phyloP scores from a whole-genome alignment of 495 filamentous ascomycete genomes.

The Penicillium canariense region DNA sequence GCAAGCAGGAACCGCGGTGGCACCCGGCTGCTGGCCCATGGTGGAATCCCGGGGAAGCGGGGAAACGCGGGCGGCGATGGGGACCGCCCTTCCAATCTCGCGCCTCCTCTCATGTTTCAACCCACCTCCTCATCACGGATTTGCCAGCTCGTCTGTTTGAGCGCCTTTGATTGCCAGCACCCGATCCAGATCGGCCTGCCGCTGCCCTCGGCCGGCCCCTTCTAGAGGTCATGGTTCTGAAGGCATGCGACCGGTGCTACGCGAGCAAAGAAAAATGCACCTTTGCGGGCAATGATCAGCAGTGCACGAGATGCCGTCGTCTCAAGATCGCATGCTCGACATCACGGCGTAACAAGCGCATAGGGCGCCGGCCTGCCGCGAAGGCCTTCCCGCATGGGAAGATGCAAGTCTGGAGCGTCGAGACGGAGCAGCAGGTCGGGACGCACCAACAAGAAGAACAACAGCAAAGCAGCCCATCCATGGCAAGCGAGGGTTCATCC shows the following conservation, averaged over 20 bases:
- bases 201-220: slow-evolving; percentile 3
- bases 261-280: slow-evolving; percentile 27
- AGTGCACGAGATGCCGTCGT: slow-evolving; percentile 27
- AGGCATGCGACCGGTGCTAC: slow-evolving; percentile 28
- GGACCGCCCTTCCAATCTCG: background rate
- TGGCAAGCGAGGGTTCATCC: slow-evolving; percentile 5
- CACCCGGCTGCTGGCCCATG: slow-evolving; percentile 1
- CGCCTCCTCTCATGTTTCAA: slow-evolving; percentile 2
- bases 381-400: slow-evolving; percentile 19
- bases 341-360: slow-evolving; percentile 23
- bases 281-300: slow-evolving; percentile 15
- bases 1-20: slow-evolving; percentile 3
- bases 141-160: background rate
- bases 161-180: background rate
- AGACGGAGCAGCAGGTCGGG: slow-evolving; percentile 8
- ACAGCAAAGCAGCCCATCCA: background rate
- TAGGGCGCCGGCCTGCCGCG: slow-evolving; percentile 19
- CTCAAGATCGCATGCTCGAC: slow-evolving; percentile 24
- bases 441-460: background rate
- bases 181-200: slow-evolving; percentile 5
- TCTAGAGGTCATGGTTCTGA: slow-evolving; percentile 22
- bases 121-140: background rate
- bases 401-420: slow-evolving; percentile 22
- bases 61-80: slow-evolving; percentile 8
- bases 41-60: slow-evolving; percentile 17